Base-by-base conservation (phyloP, 208 protist genomes). In the Strigomonas oncopelti region DNA sequence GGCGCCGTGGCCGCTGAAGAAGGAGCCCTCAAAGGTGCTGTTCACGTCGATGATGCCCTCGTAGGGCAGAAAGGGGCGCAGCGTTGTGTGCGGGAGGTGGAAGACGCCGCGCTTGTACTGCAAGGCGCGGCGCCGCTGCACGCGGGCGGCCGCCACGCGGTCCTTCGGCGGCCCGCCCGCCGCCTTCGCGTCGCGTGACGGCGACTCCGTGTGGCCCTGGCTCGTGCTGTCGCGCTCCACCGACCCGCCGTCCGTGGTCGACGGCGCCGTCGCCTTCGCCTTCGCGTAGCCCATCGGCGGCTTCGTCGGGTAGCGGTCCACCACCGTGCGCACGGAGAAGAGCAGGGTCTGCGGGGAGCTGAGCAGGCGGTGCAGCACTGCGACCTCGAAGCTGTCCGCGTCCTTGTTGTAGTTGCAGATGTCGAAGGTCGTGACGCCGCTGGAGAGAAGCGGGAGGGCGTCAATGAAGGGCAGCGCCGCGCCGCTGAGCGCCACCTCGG, bases 351-450 rank as follows among this genome's bases (percentile, higher is more conserved):
- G 83, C 34, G 88, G 84, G 0, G 82, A 87, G 65, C 75, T 77
- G 51, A 93, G 73, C 18, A 96, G 77, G 25, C 91, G 91, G 79
- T 96, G 84, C 46, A 96, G 75, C n/a, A 84, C 77, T 0, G 74
- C 72, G 14, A 93, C 77, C 42, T 80, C 75, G 69, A 96, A 92
- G 59, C 69, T 86, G 57, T 87, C 84, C 32, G 53, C 42, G 27
- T 92, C 87, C 5, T 63, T 67, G 20, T 84, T 68, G 75, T 91
- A 93, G 61, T 69, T 70, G 20, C 60, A 71, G 51, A 88, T 81
- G 38, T 45, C 62, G 38, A 76, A 83, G 16, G 90, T 93, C 0
- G 87, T 86, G 56, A 95, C 84, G 31, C 79, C 82, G 69, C 84
- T 83, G 0, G 68, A 22, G 20, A 70, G 53, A 22, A 91, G 77